Conservation (phyloP, 2,329 filamentous ascomycete genomes). For the Neofusicoccum umdonicola region DNA sequence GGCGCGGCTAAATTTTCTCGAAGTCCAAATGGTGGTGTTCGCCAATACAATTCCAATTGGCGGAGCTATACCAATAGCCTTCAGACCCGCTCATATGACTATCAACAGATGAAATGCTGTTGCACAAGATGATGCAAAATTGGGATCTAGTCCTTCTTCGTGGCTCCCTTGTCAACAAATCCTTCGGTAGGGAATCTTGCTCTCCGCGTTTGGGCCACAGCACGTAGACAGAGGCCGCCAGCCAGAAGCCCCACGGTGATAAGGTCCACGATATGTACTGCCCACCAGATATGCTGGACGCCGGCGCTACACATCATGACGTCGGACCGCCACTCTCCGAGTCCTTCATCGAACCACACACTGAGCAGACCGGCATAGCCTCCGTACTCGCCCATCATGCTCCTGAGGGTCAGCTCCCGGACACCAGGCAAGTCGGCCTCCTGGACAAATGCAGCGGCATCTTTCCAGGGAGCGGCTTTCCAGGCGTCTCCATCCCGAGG, state of each 20-base stretch:
- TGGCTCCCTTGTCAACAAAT: not conserved
- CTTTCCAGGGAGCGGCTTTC: slow-evolving; percentile 19
- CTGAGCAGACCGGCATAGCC: slow-evolving; percentile 87
- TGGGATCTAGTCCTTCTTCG: not conserved
- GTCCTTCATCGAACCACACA: slow-evolving; percentile 77
- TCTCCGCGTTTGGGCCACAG: not conserved
- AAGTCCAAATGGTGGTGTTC: too few relatives aligned
- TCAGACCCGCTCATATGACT: not conserved
- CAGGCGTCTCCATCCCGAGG: slow-evolving; percentile 16
- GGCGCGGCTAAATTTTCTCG: too few relatives aligned
- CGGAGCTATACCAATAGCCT: not conserved
- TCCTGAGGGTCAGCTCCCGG: slow-evolving; percentile 87
- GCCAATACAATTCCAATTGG: not conserved
- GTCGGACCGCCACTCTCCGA: slow-evolving; percentile 74
- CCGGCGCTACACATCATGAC: slow-evolving; percentile 77
- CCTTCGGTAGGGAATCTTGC: not conserved
- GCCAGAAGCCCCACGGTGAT: slow-evolving; percentile 38
- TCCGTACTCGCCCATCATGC: slow-evolving; percentile 97
- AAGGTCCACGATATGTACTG: slow-evolving; percentile 72
- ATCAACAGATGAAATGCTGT: not conserved
- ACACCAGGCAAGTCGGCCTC: slow-evolving; percentile 57
- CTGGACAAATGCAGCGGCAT: slow-evolving; percentile 16
- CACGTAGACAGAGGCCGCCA: slow-evolving; percentile 18
- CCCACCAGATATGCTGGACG: slow-evolving; percentile 92
- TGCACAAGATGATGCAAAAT: not conserved